Base-by-base conservation (phyloP, 192 early-diverging fungal genomes). In the Allomyces macrogynus region DNA sequence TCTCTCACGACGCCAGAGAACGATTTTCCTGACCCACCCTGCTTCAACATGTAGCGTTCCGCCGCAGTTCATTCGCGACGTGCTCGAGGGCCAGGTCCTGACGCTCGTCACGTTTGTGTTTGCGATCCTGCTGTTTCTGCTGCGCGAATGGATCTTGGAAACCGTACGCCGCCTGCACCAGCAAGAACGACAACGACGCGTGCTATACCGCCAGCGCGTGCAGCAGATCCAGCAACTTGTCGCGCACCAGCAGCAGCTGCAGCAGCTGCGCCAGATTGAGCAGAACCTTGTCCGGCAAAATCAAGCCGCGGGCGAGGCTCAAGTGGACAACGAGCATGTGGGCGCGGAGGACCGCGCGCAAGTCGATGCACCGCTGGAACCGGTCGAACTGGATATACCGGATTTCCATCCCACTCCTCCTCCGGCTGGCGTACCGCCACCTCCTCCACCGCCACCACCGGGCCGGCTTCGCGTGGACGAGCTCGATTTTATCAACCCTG, bases 131-230 rank as follows among this genome's bases (percentile, higher is more conserved):
- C 76, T 88, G 23, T 86, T 92, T 66, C 79, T 89, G 43, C 75
- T 97, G 66, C 86, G 88, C 24, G 95, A 97, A 71, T 94, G 91
- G 84, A 83, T 95, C 27, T 73, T 86, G 16, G 78, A 86, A 61
- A 85, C 88, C 63, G 80, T 84, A 8, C 82, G 32, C 32, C 32
- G 32, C 32, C 7, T 40, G 32, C 32, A 40, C 73, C 20, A 8
- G 70, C 16, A 73, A 80, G 23, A 71, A 64, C 18, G 43, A 63
- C 24, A 72, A 72, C 22, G 67, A 73, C 64, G 75, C 72, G 32
- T 40, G 63, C 61, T 23, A 2, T 24, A 61, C 9, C 24, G 23
- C 23, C 24, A 61, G 61, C 27, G 23, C 7, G 23, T 67, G 23
- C 27, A 61, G 20, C 64, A 67, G 67, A 26, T 65, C 67, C 67